phyloP scores from a whole-genome alignment of 805 yeast species.

The Saccharomyces eubayanus region DNA sequence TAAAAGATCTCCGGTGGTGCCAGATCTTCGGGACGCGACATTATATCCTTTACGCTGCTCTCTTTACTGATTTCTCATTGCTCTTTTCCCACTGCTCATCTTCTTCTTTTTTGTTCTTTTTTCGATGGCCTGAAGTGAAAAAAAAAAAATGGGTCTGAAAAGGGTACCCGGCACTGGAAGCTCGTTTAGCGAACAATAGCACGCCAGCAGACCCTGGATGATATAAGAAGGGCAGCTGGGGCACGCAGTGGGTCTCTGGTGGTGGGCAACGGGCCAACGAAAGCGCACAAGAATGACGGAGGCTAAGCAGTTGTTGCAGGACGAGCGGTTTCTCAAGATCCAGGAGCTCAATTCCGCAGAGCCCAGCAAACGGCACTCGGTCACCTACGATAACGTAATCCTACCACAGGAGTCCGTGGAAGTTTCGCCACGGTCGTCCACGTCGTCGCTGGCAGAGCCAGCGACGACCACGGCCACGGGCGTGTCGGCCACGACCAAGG shows the following conservation, averaged over 20 bases:
- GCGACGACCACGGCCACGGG: constrained; percentile 1
- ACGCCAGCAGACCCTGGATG: constrained; percentile 4
- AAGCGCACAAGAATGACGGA: not conserved
- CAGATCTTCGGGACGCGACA: constrained; percentile 94
- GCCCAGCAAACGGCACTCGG: constrained; percentile 7
- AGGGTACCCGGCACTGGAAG: not conserved
- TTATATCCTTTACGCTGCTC: constrained; percentile 21
- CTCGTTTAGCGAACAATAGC: not conserved
- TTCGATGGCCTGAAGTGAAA: not conserved
- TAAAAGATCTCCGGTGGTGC: constrained; percentile 97
- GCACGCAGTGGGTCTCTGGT: constrained; percentile 4
- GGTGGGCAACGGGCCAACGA: not conserved
- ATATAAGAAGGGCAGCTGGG: constrained; percentile 2
- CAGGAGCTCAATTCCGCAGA: constrained; percentile 19
- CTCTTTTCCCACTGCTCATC: not conserved
- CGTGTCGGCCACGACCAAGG: too few species aligned
- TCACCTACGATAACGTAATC: constrained; percentile 4
- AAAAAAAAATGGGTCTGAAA: not conserved
- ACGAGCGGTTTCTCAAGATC: constrained; percentile 21
- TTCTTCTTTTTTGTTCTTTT: not conserved
- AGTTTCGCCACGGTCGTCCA: not conserved
- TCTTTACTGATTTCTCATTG: not conserved
- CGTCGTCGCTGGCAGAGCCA: not conserved
- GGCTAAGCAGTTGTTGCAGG: constrained; percentile 16
- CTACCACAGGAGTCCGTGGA: not conserved